Conservation (phyloP, 768 basidiomycete genomes). For the Russula virescens region DNA sequence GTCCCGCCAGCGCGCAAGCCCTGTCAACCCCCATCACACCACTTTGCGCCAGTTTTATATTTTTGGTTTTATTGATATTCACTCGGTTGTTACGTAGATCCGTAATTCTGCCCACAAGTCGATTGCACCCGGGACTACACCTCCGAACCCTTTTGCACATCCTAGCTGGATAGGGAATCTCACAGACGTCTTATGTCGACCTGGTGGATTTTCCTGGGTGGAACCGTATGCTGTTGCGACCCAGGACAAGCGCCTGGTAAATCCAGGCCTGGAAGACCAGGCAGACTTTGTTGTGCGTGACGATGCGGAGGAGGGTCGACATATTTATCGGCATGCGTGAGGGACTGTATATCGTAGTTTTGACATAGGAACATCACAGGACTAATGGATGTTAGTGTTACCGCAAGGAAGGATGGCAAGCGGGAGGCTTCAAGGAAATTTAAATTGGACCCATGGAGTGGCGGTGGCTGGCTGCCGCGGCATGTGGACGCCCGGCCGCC, state of each 20-base stretch:
- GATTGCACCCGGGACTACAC: slow-evolving; percentile 55
- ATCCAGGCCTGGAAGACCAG: slow-evolving; percentile 51
- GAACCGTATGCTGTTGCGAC: slow-evolving; percentile 53
- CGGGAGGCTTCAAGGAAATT: no score
- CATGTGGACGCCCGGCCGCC: neutral
- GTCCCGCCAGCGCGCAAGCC: slow-evolving; percentile 3
- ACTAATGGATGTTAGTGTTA: neutral
- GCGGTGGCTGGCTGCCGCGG: slow-evolving; percentile 12
- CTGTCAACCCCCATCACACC: slow-evolving; percentile 12
- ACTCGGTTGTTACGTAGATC: slow-evolving; percentile 45
- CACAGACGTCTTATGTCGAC: slow-evolving; percentile 71
- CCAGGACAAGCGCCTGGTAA: slow-evolving; percentile 68
- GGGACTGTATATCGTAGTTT: neutral
- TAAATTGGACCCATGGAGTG: slow-evolving; percentile 1
- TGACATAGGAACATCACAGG: neutral
- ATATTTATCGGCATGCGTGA: neutral
- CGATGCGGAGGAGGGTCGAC: slow-evolving; percentile 17
- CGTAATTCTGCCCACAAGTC: slow-evolving; percentile 78
- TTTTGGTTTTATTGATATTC: slow-evolving; percentile 18
- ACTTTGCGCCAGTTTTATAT: slow-evolving; percentile 18
- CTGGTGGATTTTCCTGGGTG: slow-evolving; percentile 76
- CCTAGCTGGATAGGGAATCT: slow-evolving; percentile 72
- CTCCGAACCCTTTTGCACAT: slow-evolving; percentile 85
- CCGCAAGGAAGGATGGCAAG: no score
- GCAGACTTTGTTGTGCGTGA: slow-evolving; percentile 10